These are phyloP conservation scores for Fusarium sp. DNA, from an alignment of 2,329 filamentous ascomycete species.

Conservation along the genomic window DNA sequence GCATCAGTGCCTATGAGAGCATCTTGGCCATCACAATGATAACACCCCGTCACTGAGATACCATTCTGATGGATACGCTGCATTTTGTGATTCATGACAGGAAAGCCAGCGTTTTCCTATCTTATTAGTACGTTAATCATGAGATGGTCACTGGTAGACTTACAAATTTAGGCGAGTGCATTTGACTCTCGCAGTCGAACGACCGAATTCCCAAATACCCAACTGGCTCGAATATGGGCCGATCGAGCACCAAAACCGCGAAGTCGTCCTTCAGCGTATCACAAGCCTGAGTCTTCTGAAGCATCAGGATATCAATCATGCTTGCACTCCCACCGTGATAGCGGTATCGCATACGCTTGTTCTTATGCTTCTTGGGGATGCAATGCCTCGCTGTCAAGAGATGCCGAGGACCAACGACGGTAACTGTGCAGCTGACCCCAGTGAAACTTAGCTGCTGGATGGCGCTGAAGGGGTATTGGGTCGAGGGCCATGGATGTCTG, in stretches of 20 bases:
- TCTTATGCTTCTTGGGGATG: not conserved
- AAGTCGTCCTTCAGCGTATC: not conserved
- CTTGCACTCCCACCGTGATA: not conserved
- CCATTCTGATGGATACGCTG: slow-evolving; percentile 2
- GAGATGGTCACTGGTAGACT: not conserved
- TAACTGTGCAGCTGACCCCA: not conserved
- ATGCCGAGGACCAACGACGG: slow-evolving; percentile 22
- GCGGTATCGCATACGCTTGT: not conserved
- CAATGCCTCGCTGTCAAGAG: slow-evolving; percentile 16
- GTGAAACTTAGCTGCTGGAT: not conserved
- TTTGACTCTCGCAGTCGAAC: not conserved
- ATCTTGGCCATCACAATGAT: not conserved
- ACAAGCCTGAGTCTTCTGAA: not conserved
- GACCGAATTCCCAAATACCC: not conserved
- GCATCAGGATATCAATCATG: not conserved
- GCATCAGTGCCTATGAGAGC: not conserved
- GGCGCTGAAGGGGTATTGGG: slow-evolving; percentile 14
- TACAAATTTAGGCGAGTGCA: not conserved
- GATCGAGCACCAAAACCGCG: not conserved
- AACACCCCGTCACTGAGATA: not conserved
- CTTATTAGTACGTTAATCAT: not conserved
- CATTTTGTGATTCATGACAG: not conserved
- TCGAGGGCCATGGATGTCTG: not conserved
- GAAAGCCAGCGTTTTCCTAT: slow-evolving; percentile 15
- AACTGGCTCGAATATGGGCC: not conserved